These are phyloP conservation scores for Amphibolis antarctica DNA, from an alignment of 106 monocot species.

Conservation along the genomic window DNA sequence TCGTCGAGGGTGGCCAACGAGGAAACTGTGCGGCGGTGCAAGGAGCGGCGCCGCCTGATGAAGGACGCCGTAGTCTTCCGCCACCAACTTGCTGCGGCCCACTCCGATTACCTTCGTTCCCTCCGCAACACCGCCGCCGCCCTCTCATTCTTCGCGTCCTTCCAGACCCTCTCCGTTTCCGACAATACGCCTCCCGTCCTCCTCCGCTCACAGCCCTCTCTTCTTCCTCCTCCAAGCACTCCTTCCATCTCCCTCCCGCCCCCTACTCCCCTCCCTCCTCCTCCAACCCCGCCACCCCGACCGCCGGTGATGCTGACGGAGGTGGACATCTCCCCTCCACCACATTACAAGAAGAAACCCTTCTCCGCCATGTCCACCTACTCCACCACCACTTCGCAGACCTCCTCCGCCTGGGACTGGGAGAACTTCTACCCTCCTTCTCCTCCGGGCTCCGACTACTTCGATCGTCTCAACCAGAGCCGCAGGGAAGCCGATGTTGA, in stretches of 20 bases:
- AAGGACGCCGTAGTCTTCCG: constrained; percentile 65
- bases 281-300: constrained; percentile 6
- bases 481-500: constrained; percentile 9
- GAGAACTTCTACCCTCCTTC: constrained; percentile 91
- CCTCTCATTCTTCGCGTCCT: constrained; percentile 56
- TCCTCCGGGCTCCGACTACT: constrained; percentile 84
- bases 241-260: constrained; percentile 5
- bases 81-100: constrained; percentile 78
- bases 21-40: constrained; percentile 89
- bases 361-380: constrained; percentile 6
- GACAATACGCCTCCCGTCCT: constrained; percentile 50
- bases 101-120: constrained; percentile 81
- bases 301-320: too few species aligned
- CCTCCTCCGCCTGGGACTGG: constrained; percentile 94
- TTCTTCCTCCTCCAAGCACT: constrained; percentile 18
- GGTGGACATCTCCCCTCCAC: not conserved
- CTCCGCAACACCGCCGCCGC: constrained; percentile 62
- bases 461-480: constrained; percentile 37
- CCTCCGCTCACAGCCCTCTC: constrained; percentile 22
- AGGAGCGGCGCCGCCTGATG: constrained; percentile 80
- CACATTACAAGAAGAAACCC: constrained; percentile 1
- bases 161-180: constrained; percentile 66
- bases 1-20: constrained; percentile 81
- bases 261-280: constrained; percentile 1
- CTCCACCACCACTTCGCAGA: constrained; percentile 54